phyloP scores from a whole-genome alignment of 106 monocot species.

The Acorus calamus region DNA sequence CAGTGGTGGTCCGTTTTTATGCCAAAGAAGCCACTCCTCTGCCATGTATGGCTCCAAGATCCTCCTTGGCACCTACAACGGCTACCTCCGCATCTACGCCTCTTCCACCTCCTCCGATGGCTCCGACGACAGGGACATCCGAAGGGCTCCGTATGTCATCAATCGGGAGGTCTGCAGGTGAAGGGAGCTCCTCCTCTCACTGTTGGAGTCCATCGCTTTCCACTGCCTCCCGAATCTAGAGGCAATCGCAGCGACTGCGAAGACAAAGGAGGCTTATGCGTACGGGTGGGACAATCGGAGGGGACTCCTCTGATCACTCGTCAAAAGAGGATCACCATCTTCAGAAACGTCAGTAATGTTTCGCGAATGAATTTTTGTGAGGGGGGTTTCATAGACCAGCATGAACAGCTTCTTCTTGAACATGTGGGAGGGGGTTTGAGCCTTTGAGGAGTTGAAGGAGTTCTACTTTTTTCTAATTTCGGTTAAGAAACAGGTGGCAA shows the following conservation, averaged over 20 bases:
- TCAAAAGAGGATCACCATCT: slow-evolving; percentile 68
- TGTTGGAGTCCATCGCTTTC: slow-evolving; percentile 78
- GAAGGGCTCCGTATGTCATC: slow-evolving; percentile 33
- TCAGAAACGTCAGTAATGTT: slow-evolving; percentile 62
- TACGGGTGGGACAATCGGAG: slow-evolving; percentile 79
- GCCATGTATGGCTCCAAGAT: slow-evolving; percentile 53
- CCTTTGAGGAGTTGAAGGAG: slow-evolving; percentile 96
- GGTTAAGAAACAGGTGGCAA: too few species aligned
- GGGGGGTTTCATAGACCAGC: not conserved
- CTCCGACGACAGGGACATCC: slow-evolving; percentile 25
- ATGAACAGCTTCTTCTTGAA: slow-evolving; percentile 1
- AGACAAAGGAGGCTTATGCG: slow-evolving; percentile 83
- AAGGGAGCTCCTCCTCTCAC: slow-evolving; percentile 72
- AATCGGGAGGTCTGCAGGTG: slow-evolving; percentile 74
- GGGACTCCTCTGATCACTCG: slow-evolving; percentile 71
- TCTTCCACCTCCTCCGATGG: slow-evolving; percentile 11
- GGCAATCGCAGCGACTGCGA: slow-evolving; percentile 59
- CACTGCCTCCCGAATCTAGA: slow-evolving; percentile 82
- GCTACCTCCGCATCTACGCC: slow-evolving; percentile 71
- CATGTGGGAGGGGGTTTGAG: slow-evolving; percentile 90
- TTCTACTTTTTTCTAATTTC: too few species aligned
- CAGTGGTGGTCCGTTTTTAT: too few species aligned
- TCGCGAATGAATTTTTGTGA: not conserved
- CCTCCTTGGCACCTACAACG: slow-evolving; percentile 59
- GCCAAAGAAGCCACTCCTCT: slow-evolving; percentile 47